Conservation (phyloP, 2,329 filamentous ascomycete species). For the Fusarium sp. region DNA sequence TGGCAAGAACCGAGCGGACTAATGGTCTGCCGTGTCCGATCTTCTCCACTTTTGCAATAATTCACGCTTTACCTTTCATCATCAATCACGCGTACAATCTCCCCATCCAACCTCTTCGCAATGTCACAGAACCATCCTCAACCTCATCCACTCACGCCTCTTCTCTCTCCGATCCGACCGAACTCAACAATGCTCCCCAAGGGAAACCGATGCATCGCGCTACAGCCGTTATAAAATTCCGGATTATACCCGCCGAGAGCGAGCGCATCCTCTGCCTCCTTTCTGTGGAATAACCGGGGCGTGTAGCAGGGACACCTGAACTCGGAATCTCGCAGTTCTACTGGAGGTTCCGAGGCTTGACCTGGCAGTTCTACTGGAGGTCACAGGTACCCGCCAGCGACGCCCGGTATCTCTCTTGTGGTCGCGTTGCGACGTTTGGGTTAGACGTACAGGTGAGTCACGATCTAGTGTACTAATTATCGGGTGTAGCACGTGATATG, state of each 20-base stretch:
- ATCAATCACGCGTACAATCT: background rate
- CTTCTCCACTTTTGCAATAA: background rate
- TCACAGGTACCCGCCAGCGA: constrained; percentile 15
- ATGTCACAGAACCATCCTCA: background rate
- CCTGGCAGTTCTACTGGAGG: constrained; percentile 25
- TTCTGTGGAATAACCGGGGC: constrained; percentile 21
- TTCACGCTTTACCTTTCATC: background rate
- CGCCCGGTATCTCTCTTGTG: background rate
- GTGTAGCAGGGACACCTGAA: constrained; percentile 17
- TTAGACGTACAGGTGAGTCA: background rate
- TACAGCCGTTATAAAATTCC: constrained; percentile 25
- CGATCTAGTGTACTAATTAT: background rate
- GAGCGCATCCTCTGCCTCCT: background rate
- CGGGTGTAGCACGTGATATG: background rate
- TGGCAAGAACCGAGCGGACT: fast-evolving
- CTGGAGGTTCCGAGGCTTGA: constrained; percentile 17
- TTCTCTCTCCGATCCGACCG: background rate
- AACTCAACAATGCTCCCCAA: background rate
- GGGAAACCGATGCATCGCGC: background rate
- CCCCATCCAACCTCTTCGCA: background rate
- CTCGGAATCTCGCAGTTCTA: constrained; percentile 21
- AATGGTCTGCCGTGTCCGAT: background rate
- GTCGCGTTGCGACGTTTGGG: background rate
- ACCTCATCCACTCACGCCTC: background rate
- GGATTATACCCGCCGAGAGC: constrained; percentile 19